These are phyloP conservation scores for Saururus chinensis DNA, from an alignment of 164 flowering plant species.

Conservation along the genomic window DNA sequence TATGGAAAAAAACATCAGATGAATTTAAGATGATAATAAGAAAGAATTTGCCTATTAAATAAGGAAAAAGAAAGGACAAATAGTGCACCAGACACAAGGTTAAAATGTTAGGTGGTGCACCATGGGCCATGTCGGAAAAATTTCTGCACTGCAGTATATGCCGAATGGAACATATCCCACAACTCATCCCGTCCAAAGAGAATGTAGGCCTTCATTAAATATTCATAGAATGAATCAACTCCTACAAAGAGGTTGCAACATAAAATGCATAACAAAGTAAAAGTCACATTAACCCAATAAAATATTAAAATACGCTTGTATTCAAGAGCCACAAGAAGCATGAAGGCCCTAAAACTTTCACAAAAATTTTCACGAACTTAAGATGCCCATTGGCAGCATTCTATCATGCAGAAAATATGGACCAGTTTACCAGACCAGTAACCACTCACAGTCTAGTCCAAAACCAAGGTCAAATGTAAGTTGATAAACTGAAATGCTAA, in stretches of 20 bases:
- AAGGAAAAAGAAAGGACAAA: not conserved
- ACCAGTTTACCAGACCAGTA: too few relatives aligned
- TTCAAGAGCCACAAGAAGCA: too few relatives aligned
- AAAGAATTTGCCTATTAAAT: not conserved
- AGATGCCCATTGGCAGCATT: too few relatives aligned
- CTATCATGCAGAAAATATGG: too few relatives aligned
- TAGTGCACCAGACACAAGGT: constrained; percentile 6
- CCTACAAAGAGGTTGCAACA: constrained; percentile 30
- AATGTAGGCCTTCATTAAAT: constrained; percentile 82
- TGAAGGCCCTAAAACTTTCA: too few relatives aligned
- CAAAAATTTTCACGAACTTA: too few relatives aligned
- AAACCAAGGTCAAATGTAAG: too few relatives aligned
- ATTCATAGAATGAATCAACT: constrained; percentile 98
- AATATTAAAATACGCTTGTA: too few relatives aligned
- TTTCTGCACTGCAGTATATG: constrained; percentile 90
- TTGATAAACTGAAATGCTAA: too few relatives aligned
- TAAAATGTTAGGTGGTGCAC: constrained; percentile 25
- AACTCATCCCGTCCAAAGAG: constrained; percentile 89
- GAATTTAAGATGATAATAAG: too few relatives aligned
- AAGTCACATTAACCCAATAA: not conserved
- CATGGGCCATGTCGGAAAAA: constrained; percentile 95
- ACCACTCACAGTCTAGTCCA: too few relatives aligned
- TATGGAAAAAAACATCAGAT: too few relatives aligned
- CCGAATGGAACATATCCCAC: constrained; percentile 96
- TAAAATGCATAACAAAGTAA: not conserved